A percentile compares a stretch with the other conserved stretches of the same genome.
Conservation (phyloP, 2,329 filamentous ascomycete genomes). For the Camptophora hylomeconis region DNA sequence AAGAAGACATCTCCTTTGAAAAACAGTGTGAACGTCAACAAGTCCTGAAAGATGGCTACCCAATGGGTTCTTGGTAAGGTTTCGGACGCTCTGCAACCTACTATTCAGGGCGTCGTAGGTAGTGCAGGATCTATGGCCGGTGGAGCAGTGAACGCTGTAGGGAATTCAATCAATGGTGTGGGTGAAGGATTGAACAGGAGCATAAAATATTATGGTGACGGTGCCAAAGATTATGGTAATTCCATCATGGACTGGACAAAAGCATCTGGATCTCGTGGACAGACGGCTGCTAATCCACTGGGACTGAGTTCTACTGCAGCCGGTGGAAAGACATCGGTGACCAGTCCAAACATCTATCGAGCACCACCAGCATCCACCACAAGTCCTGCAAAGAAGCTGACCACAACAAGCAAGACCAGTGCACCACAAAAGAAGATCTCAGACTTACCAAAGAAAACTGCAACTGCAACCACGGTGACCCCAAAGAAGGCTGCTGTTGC, state of each 20-base stretch:
- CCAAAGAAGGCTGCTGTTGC: slow-evolving; percentile 3
- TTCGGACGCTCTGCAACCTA: slow-evolving; percentile 14
- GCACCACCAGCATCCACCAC: slow-evolving; percentile 11
- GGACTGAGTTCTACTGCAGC: slow-evolving; percentile 15
- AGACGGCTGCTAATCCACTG: slow-evolving; percentile 18
- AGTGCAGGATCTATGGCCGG: slow-evolving; percentile 16
- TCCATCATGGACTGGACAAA: slow-evolving; percentile 19
- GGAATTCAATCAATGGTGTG: slow-evolving; percentile 16
- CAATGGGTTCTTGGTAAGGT: slow-evolving; percentile 17
- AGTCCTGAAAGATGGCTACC: slow-evolving; percentile 15
- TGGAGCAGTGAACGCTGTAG: slow-evolving; percentile 15
- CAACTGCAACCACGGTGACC: slow-evolving; percentile 9
- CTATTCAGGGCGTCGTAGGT: slow-evolving; percentile 12
- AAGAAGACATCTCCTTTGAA: slow-evolving; percentile 8
- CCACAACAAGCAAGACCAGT: slow-evolving; percentile 11
- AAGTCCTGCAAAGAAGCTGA: slow-evolving; percentile 15
- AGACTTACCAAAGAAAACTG: slow-evolving; percentile 9
- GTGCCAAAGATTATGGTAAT: slow-evolving; percentile 19
- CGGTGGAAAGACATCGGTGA: slow-evolving; percentile 12
- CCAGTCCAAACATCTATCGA: slow-evolving; percentile 11
- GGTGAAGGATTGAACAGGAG: slow-evolving; percentile 17
- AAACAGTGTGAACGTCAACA: slow-evolving; percentile 4
- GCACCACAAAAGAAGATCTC: slow-evolving; percentile 13
- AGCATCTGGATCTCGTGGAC: slow-evolving; percentile 13
- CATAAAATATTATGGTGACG: slow-evolving; percentile 15